Base-by-base conservation (phyloP, 2,329 filamentous ascomycete genomes). In the Colletotrichum euphorbiae region DNA sequence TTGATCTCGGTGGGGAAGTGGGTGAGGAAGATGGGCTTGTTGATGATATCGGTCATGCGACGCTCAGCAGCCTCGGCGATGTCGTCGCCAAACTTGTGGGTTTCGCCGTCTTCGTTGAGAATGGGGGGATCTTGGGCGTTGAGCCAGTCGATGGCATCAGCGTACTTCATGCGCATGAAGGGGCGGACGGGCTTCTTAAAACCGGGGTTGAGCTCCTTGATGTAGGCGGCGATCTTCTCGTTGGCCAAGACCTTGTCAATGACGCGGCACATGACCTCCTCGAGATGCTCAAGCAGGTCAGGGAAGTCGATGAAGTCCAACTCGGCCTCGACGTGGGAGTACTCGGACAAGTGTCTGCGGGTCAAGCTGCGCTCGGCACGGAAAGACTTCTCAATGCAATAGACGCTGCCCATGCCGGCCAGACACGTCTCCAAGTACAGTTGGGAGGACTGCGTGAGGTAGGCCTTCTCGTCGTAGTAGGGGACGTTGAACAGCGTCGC, bases 371-470 rank as follows among this genome's bases (percentile, higher is more conserved):
- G 98, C 82, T 99, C 96, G 13, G 96, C 96, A 70, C 96, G 94
- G 90, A 99, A 99, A 2, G 95, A 98, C 80, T 97, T 97, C 81
- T 97, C 94, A 75, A 99, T 95, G 78, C 95, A 98, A 87, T 97
- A 99, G 60, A 98, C 94, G 78, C 98, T 93, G 73, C 96, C 96
- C 75, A 98, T 86, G 58, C 91, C 93, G 11, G 95, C 93, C 36
- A 99, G 84, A 72, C 91, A 93, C 36, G 96, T 99, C 85, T 99
- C 96, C 67, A 99, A 91, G 82, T 99, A 99, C 61, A 99, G 89
- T 81, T 99, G 96, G 38, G 93, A 97, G 3, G 94, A 98, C 82
- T 99, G 96, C 4, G 96, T 98, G 71, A 99, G 89, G 84, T 94
- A 99, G 68, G 96, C 92, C 73, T 91, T 88, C 80, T 98, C 92